Evolutionary conservation across 2,329 filamentous ascomycete genomes (phyloP).

Genomic region (Aureobasidium sp.): DNA sequence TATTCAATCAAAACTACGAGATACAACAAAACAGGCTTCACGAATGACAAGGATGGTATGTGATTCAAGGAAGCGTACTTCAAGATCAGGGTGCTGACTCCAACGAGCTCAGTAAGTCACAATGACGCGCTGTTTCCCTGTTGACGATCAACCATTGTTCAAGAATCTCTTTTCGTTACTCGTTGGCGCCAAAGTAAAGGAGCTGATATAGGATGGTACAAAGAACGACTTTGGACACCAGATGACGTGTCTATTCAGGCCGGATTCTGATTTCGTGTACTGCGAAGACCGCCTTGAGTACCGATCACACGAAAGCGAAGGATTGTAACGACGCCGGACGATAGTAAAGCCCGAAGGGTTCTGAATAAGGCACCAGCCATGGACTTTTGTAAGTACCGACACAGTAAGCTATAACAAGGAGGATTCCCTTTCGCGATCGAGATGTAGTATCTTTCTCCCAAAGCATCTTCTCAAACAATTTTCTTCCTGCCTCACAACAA

Average conservation of each 20-base stretch:
- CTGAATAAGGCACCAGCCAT: neutral
- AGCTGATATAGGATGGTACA: too few relatives aligned
- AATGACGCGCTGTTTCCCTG: neutral
- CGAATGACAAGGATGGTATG: neutral
- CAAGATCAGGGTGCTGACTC: neutral
- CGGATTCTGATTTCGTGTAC: neutral
- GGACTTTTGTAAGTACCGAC: slow-evolving; percentile 7
- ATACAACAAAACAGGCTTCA: neutral
- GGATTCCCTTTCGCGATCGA: neutral
- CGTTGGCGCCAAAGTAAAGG: neutral
- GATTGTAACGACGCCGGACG: neutral
- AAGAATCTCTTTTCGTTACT: neutral
- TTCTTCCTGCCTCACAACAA: neutral
- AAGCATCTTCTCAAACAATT: neutral
- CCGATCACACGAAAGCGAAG: neutral
- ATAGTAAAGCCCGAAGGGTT: slow-evolving; percentile 8
- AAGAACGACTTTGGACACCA: neutral
- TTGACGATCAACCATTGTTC: neutral
- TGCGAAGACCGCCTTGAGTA: neutral
- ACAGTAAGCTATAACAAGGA: neutral
- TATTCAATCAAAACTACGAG: too few relatives aligned
- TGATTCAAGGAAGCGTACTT: neutral
- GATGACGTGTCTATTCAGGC: neutral
- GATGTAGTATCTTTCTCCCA: neutral
- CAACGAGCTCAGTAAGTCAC: neutral